A percentile compares a stretch with the other conserved stretches of the same genome.
Conservation (phyloP, 2,329 filamentous ascomycete genomes). For the Aspergillus arachidicola region DNA sequence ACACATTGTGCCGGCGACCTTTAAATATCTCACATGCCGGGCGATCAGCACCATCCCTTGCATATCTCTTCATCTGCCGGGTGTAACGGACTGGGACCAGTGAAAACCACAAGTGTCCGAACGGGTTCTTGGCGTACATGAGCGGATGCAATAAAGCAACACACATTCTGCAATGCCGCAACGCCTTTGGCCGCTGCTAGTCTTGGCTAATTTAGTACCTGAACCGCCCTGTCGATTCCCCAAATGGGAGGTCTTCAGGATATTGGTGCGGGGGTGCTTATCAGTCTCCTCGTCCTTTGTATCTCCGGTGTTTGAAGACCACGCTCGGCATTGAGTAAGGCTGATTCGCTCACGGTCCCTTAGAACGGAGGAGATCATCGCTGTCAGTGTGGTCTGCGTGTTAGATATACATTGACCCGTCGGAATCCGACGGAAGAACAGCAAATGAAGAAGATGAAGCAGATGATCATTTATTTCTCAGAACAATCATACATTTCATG, state of each 20-base stretch:
- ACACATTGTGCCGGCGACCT: not conserved
- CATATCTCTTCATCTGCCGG: not conserved
- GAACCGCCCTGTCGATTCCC: not conserved
- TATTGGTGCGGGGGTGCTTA: not conserved
- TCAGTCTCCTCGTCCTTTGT: not conserved
- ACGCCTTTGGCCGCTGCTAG: not conserved
- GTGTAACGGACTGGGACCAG: not conserved
- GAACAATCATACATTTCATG: constrained; percentile 2
- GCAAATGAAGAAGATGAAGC: not conserved
- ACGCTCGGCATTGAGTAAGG: not conserved
- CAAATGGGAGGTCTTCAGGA: not conserved
- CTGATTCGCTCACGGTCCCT: not conserved
- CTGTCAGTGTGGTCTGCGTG: not conserved
- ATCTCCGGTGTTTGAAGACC: not conserved
- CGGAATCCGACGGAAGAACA: constrained; percentile 12
- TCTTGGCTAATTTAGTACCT: not conserved
- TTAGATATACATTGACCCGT: not conserved
- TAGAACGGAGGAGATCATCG: not conserved
- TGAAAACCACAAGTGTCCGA: not conserved
- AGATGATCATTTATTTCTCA: not conserved
- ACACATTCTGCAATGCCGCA: not conserved
- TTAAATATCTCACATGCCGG: not conserved
- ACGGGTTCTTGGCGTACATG: not conserved
- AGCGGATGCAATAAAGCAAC: not conserved
- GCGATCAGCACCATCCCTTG: constrained; percentile 1